phyloP scores from a whole-genome alignment of 2,329 filamentous ascomycete genomes.

The Fusarium anthophilum region DNA sequence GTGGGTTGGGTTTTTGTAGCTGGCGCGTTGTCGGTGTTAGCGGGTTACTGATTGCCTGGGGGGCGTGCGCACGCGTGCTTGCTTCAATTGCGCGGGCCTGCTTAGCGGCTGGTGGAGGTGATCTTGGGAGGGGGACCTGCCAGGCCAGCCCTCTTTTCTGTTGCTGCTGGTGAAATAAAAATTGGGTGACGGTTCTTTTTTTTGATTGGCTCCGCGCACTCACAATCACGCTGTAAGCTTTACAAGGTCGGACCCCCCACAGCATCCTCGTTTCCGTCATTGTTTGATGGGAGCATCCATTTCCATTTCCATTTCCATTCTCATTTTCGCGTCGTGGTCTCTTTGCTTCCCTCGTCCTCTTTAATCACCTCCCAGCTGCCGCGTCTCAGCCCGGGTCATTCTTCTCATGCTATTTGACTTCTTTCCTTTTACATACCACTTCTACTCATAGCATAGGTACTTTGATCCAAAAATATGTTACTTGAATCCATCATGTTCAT shows the following conservation, averaged over 20 bases:
- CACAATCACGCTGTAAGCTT: not conserved
- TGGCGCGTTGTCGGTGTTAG: constrained; percentile 61
- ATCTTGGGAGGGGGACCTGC: constrained; percentile 29
- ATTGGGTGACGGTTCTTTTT: constrained; percentile 32
- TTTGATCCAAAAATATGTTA: not conserved
- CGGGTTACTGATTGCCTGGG: constrained; percentile 66
- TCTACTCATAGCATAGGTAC: not conserved
- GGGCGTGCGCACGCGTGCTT: constrained; percentile 39
- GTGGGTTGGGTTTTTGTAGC: constrained; percentile 68
- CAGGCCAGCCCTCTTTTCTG: constrained; percentile 31
- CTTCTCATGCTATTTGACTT: constrained; percentile 18
- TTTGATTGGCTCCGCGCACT: constrained; percentile 29
- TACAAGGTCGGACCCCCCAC: constrained; percentile 23
- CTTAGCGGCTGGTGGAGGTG: constrained; percentile 29
- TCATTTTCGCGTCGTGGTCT: constrained; percentile 1
- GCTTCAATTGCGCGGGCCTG: constrained; percentile 2
- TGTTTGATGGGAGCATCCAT: constrained; percentile 3
- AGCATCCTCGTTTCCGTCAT: constrained; percentile 20
- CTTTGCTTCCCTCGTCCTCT: not conserved
- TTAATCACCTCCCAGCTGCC: not conserved
- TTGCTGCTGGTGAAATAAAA: constrained; percentile 29
- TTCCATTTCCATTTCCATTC: not conserved
- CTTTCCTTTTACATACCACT: constrained; percentile 35
- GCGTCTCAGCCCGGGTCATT: constrained; percentile 19
- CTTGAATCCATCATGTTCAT: not conserved